Evolutionary conservation across 176 grass and related monocot species (phyloP).

Genomic region (Microstegium vimineum): DNA sequence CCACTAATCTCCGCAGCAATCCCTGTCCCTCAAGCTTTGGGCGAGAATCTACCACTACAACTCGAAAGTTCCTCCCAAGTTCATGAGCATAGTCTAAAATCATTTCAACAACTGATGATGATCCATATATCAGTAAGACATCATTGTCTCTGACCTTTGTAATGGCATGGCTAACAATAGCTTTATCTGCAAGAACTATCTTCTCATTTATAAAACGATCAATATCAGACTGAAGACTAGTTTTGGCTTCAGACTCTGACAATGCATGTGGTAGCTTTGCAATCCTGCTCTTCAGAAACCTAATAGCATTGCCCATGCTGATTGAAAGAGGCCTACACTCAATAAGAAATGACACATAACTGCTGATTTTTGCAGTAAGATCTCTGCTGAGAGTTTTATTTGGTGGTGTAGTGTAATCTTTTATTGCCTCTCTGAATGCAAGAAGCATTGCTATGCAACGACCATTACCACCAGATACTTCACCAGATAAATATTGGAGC

Average conservation of each 20-base stretch:
- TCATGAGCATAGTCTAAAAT: conserved; percentile 78
- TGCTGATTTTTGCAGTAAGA: conserved; percentile 74
- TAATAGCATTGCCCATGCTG: conserved; percentile 92
- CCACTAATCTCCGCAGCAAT: conserved; percentile 62
- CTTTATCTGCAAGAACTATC: conserved; percentile 82
- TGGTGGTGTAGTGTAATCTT: conserved; percentile 78
- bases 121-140: conserved; percentile 81
- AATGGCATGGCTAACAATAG: conserved; percentile 78
- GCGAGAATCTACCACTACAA: conserved; percentile 86
- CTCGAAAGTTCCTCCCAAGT: conserved; percentile 73
- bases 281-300: conserved; percentile 84
- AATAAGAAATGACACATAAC: conserved; percentile 86
- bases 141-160: conserved; percentile 88
- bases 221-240: conserved; percentile 82
- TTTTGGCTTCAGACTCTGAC: conserved; percentile 78
- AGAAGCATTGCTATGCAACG: conserved; percentile 94
- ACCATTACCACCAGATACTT: conserved; percentile 83
- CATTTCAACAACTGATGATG: conserved; percentile 92
- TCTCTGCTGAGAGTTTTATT: conserved; percentile 79
- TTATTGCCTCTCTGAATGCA: conserved; percentile 78
- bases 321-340: conserved; percentile 93
- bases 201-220: conserved; percentile 90
- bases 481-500: conserved; percentile 83
- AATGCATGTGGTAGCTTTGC: conserved; percentile 61
- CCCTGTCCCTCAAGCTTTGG: conserved; percentile 86